phyloP scores from a whole-genome alignment of 1,284 basidiomycete genomes.

The Heterobasidion parviporum region DNA sequence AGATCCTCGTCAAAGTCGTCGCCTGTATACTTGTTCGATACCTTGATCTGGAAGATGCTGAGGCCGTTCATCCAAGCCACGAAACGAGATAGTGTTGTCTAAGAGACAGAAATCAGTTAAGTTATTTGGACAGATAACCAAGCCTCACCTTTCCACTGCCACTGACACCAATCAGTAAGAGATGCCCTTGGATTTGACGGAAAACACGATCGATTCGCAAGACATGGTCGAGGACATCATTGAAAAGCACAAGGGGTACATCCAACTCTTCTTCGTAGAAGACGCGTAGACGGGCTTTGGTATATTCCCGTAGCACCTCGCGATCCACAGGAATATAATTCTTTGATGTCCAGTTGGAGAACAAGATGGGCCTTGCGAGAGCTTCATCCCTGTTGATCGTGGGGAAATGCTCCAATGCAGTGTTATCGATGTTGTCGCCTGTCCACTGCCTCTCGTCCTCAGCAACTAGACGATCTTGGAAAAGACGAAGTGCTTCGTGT shows the following conservation, averaged over 20 bases:
- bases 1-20: conserved; percentile 99
- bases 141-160: conserved; percentile 88
- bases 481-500: conserved; percentile 94
- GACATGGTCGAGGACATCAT: conserved; percentile 97
- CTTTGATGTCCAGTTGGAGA: conserved; percentile 99
- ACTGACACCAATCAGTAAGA: conserved; percentile 94
- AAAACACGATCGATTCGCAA: conserved; percentile 98
- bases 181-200: conserved; percentile 94
- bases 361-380: conserved; percentile 85
- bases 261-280: conserved; percentile 99
- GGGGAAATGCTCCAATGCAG: conserved; percentile 86
- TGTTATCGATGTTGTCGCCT: conserved; percentile 84
- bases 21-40: conserved; percentile 96
- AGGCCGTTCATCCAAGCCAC: conserved; percentile 99
- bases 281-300: conserved; percentile 89
- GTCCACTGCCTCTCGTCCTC: conserved; percentile 94
- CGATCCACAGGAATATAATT: conserved; percentile 94
- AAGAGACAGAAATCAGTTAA: conserved; percentile 7
- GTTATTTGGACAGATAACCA: conserved; percentile 1
- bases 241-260: conserved; percentile 97
- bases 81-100: conserved; percentile 97
- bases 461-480: conserved; percentile 93
- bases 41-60: conserved; percentile 98
- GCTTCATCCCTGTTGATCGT: conserved; percentile 83
- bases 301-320: conserved; percentile 90